Evolutionary conservation across 2,329 filamentous ascomycete genomes (phyloP).

Genomic region (Ophiosphaerella korrae): DNA sequence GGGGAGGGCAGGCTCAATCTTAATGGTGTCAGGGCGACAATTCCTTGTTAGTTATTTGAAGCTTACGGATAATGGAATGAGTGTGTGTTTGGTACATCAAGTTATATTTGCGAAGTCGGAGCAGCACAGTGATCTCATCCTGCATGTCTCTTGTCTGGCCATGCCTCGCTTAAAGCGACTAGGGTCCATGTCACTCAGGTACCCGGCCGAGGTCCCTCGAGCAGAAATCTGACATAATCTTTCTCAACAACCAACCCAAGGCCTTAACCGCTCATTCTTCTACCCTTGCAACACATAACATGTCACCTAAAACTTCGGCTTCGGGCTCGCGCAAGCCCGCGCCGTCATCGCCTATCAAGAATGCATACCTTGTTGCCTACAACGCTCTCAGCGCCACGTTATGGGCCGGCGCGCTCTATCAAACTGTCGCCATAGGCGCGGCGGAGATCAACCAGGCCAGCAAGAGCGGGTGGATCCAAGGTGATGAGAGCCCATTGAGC

Average conservation of each 20-base stretch:
- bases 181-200: constrained; percentile 7
- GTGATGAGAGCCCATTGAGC: constrained; percentile 10
- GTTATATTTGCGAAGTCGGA: neutral
- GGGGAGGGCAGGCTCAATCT: no score
- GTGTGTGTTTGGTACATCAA: neutral
- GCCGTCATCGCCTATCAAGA: constrained; percentile 28
- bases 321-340: neutral
- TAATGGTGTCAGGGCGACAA: no score
- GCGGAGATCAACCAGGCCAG: constrained; percentile 18
- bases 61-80: no score
- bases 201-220: neutral
- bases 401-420: constrained; percentile 78
- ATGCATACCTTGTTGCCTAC: constrained; percentile 78
- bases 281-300: neutral
- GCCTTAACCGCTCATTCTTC: neutral
- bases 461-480: constrained; percentile 15
- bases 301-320: constrained; percentile 7
- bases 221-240: constrained; percentile 8
- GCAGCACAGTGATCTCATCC: constrained; percentile 19
- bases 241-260: constrained; percentile 1
- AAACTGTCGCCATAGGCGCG: constrained; percentile 63
- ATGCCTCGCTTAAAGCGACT: neutral
- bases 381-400: constrained; percentile 77
- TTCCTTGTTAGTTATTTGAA: no score
- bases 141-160: constrained; percentile 8